phyloP scores from a whole-genome alignment of 139 green algal species.

The Picochlorum sp. region DNA sequence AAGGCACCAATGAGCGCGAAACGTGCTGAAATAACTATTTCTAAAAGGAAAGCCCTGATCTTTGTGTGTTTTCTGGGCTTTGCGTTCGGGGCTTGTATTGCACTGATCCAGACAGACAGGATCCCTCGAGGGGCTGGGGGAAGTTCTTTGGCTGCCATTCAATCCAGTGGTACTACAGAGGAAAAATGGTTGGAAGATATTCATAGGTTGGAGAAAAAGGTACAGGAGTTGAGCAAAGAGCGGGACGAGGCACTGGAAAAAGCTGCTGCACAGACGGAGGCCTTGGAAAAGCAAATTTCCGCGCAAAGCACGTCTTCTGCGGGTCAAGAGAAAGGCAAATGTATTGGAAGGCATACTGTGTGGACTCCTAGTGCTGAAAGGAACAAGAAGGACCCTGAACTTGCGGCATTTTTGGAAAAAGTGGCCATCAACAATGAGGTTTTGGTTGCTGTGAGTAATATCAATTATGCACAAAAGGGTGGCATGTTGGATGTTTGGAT shows the following conservation, averaged over 20 bases:
- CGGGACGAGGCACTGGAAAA: neutral
- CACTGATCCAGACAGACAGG: too few relatives aligned
- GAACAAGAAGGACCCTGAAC: conserved; percentile 26
- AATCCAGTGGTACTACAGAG: conserved; percentile 1
- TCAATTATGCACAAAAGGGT: conserved; percentile 33
- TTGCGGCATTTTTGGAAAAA: conserved; percentile 33
- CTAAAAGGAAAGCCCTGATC: too few relatives aligned
- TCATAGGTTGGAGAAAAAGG: conserved; percentile 1
- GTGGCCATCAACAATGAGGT: conserved; percentile 48
- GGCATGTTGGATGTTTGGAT: conserved; percentile 65
- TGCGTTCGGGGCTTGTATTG: too few relatives aligned
- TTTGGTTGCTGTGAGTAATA: conserved; percentile 42
- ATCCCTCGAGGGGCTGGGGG: too few relatives aligned
- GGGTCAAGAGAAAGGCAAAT: neutral
- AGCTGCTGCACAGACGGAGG: neutral
- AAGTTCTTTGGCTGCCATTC: too few relatives aligned
- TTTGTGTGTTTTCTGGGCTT: too few relatives aligned
- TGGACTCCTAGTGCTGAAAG: conserved; percentile 22
- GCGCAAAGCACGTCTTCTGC: neutral
- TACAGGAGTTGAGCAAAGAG: neutral
- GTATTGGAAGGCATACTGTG: conserved; percentile 28
- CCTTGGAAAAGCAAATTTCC: conserved; percentile 1
- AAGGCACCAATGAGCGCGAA: too few relatives aligned
- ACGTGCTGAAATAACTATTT: too few relatives aligned
- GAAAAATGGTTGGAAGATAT: neutral